These are phyloP conservation scores for Mucor irregularis DNA, from an alignment of 371 early-diverging fungal genomes.

Conservation along the genomic window DNA sequence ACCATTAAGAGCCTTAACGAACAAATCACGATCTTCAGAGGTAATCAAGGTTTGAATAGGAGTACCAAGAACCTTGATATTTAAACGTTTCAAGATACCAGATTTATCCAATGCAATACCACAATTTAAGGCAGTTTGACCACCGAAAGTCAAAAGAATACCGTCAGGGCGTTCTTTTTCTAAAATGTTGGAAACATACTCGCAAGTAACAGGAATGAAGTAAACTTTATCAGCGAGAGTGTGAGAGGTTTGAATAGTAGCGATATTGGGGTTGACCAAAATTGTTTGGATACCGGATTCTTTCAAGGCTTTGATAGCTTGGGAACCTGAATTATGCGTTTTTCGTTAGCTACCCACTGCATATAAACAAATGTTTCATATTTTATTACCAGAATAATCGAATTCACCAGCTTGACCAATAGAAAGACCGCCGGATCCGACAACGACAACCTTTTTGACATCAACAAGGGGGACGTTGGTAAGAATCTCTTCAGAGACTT, in stretches of 20 bases:
- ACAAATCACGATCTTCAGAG: constrained; percentile 93
- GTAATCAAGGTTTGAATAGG: constrained; percentile 87
- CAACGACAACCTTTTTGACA: constrained; percentile 87
- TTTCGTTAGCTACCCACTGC: neutral
- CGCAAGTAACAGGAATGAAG: constrained; percentile 94
- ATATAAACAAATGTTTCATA: neutral
- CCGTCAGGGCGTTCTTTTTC: constrained; percentile 94
- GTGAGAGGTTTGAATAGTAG: constrained; percentile 95
- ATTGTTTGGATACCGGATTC: constrained; percentile 89
- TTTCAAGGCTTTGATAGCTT: constrained; percentile 95
- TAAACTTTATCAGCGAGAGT: constrained; percentile 91
- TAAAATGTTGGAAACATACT: constrained; percentile 86
- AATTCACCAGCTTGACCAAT: constrained; percentile 99
- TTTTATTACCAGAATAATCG: constrained; percentile 84
- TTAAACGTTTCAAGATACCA: constrained; percentile 74
- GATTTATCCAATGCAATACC: constrained; percentile 84
- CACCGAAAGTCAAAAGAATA: constrained; percentile 91
- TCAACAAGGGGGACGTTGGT: constrained; percentile 52
- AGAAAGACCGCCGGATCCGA: constrained; percentile 92
- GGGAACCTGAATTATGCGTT: constrained; percentile 56
- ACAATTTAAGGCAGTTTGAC: constrained; percentile 92
- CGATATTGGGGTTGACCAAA: constrained; percentile 95
- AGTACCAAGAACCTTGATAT: constrained; percentile 92
- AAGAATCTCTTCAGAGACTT: constrained; percentile 61
- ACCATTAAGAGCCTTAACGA: constrained; percentile 84